Conservation (phyloP, 192 early-diverging fungal genomes). For the Polychytrium aggregatum region DNA sequence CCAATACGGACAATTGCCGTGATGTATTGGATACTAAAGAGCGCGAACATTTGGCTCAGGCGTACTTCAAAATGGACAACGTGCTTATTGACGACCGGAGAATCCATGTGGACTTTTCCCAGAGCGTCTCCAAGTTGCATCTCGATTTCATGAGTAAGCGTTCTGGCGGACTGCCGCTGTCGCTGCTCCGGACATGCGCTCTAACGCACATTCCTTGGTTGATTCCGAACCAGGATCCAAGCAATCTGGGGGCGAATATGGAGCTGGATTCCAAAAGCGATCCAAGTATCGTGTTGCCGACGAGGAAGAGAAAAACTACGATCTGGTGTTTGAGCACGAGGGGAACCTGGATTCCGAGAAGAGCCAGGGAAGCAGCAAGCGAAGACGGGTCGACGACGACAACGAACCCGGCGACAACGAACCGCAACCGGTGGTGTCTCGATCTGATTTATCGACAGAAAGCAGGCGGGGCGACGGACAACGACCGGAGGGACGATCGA, state of each 20-base stretch:
- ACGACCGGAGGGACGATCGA: background rate
- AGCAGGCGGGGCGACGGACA: background rate
- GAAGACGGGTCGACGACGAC: background rate
- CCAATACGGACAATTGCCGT: constrained; percentile 69
- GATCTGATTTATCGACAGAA: background rate
- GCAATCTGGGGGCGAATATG: no score
- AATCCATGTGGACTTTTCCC: constrained; percentile 97
- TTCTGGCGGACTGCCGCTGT: constrained; percentile 1
- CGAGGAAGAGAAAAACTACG: constrained; percentile 14
- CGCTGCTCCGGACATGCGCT: background rate
- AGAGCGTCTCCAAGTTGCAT: constrained; percentile 79
- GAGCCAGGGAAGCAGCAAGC: constrained; percentile 4
- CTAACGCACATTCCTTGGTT: no score
- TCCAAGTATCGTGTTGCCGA: constrained; percentile 17
- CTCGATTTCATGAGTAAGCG: constrained; percentile 58
- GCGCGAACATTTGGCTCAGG: no score
- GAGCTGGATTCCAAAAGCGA: constrained; percentile 18
- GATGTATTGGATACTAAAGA: background rate
- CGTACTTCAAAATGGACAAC: constrained; percentile 95
- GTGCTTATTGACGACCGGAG: constrained; percentile 91
- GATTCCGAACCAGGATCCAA: no score
- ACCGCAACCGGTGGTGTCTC: background rate
- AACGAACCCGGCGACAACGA: no score
- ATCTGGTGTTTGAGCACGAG: constrained; percentile 35
- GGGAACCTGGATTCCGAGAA: constrained; percentile 26